Evolutionary conservation across 768 basidiomycete species (phyloP), one percentile per base, ranked within the genome.

Genomic region (Mycena epipterygia): DNA sequence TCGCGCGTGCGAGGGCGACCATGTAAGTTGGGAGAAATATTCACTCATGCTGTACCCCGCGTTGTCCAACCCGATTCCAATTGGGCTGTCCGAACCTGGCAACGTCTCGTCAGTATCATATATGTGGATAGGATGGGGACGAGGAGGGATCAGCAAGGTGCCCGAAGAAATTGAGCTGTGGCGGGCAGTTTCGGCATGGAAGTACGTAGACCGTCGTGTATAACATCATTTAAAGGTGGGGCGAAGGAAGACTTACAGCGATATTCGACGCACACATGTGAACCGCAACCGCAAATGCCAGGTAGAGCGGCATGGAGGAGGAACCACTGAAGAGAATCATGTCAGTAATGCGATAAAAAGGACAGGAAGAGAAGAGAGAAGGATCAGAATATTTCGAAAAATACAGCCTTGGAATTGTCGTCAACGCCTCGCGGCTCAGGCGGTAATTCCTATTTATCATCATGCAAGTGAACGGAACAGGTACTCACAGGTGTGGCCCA

Each of bases 171-270:
- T 86, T 94, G 93, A 95, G 93, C 93, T 95, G 90, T 93, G 91
- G 91, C 93, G 93, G 93, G 93, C 93, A 89, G 78, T 93, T 95
- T 95, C 93, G 93, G 91, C 92, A 94, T 67, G 74, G 79, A 80
- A 66, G 76, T 95, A 94, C 93, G 93, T 93, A 94, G 93, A 95
- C 93, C 93, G 93, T 95, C 93, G 93, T 94, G 92, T 90, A 90
- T 85, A 88, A 80, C 92, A 93, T 93, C 91, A 91, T 90, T 64
- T 23, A 70, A 78, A 66, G 42, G 13, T 44, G 42, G 33, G 52
- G 41, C 19, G 42, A 58, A 42, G 35, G 61, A 25, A 67, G 57
- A 84, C 85, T 83, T 76, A 88, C 85, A 27, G 14, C 14, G 35
- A 37, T 37, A 14, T 37, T 37, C 35, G 35, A 37, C 6, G 8